Evolutionary conservation across 2,329 filamentous ascomycete species (phyloP), one percentile per base, ranked within the genome.

Genomic region (Apiospora hydei): DNA sequence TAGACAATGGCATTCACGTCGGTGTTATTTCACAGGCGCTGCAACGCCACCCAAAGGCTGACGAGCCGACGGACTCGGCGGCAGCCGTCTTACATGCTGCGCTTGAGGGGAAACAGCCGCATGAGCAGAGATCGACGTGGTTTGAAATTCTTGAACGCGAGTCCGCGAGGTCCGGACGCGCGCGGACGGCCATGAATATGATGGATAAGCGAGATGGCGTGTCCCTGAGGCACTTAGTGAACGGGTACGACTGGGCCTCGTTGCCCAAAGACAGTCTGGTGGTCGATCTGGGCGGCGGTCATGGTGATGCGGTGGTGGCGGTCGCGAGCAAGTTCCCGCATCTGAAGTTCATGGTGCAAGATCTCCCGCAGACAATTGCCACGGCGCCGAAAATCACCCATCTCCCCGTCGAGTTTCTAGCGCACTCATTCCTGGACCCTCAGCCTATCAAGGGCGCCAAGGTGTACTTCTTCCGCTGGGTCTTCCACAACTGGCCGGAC

Each of bases 301-400:
- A 74, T 44, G 80, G 80, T 7, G 75, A 78, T 64, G 77, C 76
- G 14, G 76, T 75, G 18, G 75, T 78, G 16, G 77, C 78, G 5
- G 74, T 82, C 44, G 80, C 78, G 13, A 73, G 72, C 46, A 44
- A 75, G 41, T 72, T 75, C 72, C 73, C 76, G 26, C 69, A 74
- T 47, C 74, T 82, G 34, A 75, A 74, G 18, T 80, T 82, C 73
- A 74, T 80, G 13, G 77, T 84, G 24, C 80, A 67, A n/a, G 66
- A 67, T 13, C 41, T 67, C 11, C 66, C 66, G 7, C 41, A 67
- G 66, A 67, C 66, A n/a, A 67, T 67, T 18, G 41, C 66, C 41
- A 67, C 66, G 44, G 66, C 66, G n/a, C 66, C 66, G 41, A 44
- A 67, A 16, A 67, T 47, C 66, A 46, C 10, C n/a, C 66, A 67